A percentile compares a stretch with the other conserved stretches of the same genome.
These are phyloP conservation scores for Berkeleyomyces rouxiae DNA, from an alignment of 2,329 filamentous ascomycete genomes.

Conservation along the genomic window DNA sequence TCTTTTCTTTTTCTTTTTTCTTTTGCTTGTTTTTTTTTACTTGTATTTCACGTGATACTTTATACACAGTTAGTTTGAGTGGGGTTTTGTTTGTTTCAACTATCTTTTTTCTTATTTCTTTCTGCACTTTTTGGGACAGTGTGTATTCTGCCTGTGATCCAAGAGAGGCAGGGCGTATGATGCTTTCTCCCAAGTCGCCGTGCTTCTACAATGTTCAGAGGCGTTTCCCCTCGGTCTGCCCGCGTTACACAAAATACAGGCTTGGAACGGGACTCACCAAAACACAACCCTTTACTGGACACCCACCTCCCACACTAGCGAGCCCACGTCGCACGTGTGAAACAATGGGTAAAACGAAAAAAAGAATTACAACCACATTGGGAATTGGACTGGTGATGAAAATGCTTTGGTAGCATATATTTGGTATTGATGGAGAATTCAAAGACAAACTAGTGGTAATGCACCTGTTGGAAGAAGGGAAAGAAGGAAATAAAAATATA, in stretches of 20 bases:
- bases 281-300: background rate
- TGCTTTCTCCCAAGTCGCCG: too few relatives aligned
- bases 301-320: background rate
- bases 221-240: too few relatives aligned
- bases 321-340: background rate
- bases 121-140: background rate
- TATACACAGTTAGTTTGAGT: background rate
- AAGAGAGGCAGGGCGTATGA: too few relatives aligned
- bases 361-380: background rate
- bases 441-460: slow-evolving; percentile 1
- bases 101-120: background rate
- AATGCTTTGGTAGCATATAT: background rate
- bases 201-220: too few relatives aligned
- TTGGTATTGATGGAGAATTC: background rate
- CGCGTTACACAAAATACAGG: too few relatives aligned
- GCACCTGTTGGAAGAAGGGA: background rate
- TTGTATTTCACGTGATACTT: background rate
- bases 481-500: background rate
- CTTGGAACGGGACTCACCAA: background rate
- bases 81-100: background rate
- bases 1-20: background rate
- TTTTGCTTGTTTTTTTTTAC: background rate
- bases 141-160: too few relatives aligned
- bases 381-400: background rate
- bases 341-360: background rate